A percentile compares a stretch with the other conserved stretches of the same genome.
Conservation (phyloP, 2,329 filamentous ascomycete genomes). For the Alternaria solani region DNA sequence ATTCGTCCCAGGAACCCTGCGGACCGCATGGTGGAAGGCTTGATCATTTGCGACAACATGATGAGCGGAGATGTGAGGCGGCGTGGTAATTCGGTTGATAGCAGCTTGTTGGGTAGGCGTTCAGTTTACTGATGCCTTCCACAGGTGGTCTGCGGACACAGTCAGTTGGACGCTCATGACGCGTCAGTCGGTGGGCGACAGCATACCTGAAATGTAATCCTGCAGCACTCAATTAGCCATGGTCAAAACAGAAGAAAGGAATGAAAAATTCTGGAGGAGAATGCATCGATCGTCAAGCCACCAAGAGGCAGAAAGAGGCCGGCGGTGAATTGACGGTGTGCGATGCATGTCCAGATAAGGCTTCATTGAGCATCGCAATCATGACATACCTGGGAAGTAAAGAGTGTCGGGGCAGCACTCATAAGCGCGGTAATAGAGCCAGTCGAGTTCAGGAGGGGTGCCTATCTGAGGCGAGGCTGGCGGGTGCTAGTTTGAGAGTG, state of each 20-base stretch:
- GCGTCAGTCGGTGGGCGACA: conserved; percentile 24
- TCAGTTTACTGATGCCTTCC: conserved; percentile 72
- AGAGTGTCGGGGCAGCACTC: conserved; percentile 61
- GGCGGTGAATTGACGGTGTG: conserved; percentile 42
- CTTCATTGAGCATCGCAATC: conserved; percentile 20
- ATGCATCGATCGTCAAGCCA: conserved; percentile 16
- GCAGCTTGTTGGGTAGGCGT: conserved; percentile 39
- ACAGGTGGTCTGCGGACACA: conserved; percentile 65
- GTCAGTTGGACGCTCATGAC: conserved; percentile 35
- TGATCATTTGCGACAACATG: conserved; percentile 65
- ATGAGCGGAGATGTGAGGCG: conserved; percentile 43
- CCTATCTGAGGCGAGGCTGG: conserved; percentile 6
- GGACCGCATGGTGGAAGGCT: conserved; percentile 58
- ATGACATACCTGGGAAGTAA: conserved; percentile 62
- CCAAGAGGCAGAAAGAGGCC: conserved; percentile 13
- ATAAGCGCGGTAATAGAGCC: conserved; percentile 51
- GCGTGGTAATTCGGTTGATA: conserved; percentile 18
- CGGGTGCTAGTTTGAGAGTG: conserved; percentile 2
- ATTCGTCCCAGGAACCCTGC: conserved; percentile 56
- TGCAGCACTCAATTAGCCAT: conserved; percentile 51
- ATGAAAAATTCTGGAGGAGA: conserved; percentile 8
- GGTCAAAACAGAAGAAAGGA: conserved; percentile 19
- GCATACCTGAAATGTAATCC: conserved; percentile 72
- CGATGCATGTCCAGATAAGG: conserved; percentile 43
- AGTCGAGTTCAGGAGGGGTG: conserved; percentile 38